phyloP scores from a whole-genome alignment of 495 filamentous ascomycete species.

The Hypoxylon crocopeplum region DNA sequence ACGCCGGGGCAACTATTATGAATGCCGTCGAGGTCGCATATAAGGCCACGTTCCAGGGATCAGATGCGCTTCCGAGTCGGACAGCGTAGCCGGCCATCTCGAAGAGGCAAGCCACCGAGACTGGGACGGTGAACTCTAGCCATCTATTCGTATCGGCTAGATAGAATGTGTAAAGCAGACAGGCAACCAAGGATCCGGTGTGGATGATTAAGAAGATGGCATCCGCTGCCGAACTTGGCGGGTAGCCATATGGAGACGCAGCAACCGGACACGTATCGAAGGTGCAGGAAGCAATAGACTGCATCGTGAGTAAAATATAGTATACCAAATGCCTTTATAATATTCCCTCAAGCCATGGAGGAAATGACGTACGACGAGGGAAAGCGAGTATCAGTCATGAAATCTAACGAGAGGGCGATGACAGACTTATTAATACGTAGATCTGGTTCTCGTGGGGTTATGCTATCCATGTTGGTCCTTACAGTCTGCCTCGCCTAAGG shows the following conservation, averaged over 20 bases:
- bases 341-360: constrained; percentile 1
- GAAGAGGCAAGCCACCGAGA: constrained; percentile 24
- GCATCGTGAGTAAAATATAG: constrained; percentile 9
- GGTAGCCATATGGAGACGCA: constrained; percentile 30
- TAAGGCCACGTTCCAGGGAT: constrained; percentile 33
- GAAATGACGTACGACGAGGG: constrained; percentile 9
- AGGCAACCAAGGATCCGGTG: constrained; percentile 22
- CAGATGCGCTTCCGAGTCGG: constrained; percentile 20
- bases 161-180: constrained; percentile 21
- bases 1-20: constrained; percentile 27
- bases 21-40: constrained; percentile 32
- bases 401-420: not conserved
- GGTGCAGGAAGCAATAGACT: constrained; percentile 27
- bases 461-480: not conserved
- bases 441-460: not conserved
- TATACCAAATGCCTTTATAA: constrained; percentile 4
- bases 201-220: constrained; percentile 29
- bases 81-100: constrained; percentile 26
- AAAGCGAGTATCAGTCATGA: not conserved
- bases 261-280: constrained; percentile 29
- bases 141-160: constrained; percentile 28
- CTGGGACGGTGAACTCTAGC: constrained; percentile 28
- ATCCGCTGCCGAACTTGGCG: constrained; percentile 26
- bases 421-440: constrained; percentile 10
- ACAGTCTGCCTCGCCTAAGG: constrained; percentile 4